Evolutionary conservation across 371 early-diverging fungal genomes (phyloP).

Genomic region (Apophysomyces ossiformis): DNA sequence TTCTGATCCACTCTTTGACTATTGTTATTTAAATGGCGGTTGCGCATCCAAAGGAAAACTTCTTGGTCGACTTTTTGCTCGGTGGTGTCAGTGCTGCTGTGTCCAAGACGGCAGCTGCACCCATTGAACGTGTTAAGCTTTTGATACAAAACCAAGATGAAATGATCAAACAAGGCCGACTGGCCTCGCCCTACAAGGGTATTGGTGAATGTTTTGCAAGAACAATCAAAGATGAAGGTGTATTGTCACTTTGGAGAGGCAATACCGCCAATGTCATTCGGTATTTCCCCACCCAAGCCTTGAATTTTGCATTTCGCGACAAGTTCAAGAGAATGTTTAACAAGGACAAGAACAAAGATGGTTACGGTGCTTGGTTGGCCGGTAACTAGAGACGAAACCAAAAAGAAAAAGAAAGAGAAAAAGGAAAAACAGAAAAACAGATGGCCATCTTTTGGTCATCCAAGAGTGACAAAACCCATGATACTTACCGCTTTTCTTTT

Average conservation of each 20-base stretch:
- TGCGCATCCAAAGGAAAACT: background rate
- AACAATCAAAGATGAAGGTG: conserved; percentile 76
- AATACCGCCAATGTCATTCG: conserved; percentile 84
- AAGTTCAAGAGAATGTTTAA: conserved; percentile 80
- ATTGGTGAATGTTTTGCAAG: conserved; percentile 80
- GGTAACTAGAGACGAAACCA: conserved; percentile 46
- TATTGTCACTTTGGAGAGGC: conserved; percentile 77
- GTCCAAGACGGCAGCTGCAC: conserved; percentile 92
- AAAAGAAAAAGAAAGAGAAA: too few species aligned
- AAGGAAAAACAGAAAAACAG: too few species aligned
- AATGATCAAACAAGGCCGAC: conserved; percentile 77
- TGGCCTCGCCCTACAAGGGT: conserved; percentile 74
- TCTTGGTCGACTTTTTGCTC: conserved; percentile 54
- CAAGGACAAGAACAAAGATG: conserved; percentile 64
- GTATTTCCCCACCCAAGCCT: conserved; percentile 87
- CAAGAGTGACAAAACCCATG: too few species aligned
- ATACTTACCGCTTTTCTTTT: too few species aligned
- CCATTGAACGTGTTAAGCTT: conserved; percentile 87
- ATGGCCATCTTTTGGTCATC: too few species aligned
- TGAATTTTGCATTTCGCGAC: conserved; percentile 86
- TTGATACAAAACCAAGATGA: conserved; percentile 84
- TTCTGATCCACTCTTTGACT: background rate
- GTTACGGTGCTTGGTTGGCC: conserved; percentile 74
- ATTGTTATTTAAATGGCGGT: background rate
- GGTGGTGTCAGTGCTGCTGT: conserved; percentile 91